Base-by-base conservation (phyloP, 495 filamentous ascomycete species). In the Penicillium waksmanii region DNA sequence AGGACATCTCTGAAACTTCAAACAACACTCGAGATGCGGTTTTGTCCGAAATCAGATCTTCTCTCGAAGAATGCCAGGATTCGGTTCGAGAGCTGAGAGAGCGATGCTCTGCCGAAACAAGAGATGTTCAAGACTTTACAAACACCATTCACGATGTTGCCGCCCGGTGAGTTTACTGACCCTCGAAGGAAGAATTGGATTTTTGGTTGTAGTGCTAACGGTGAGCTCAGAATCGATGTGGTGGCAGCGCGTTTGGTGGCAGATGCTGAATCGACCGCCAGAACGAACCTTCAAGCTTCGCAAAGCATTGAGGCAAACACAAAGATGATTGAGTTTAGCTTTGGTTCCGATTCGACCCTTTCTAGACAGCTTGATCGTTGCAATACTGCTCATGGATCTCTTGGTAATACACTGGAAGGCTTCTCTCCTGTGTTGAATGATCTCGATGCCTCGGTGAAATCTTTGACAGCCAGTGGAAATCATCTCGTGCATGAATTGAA, bases 271-370 rank as follows among this genome's bases (percentile, higher is more conserved):
- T 49, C 21, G 36, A 62, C 53, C 21, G 56, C 61, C 8, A 61
- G 64, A n/a, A 43, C 53, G 4, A 71, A 69, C 34, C 44, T 44
- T 2, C 50, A 51, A 11, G 31, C 65, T 3, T 58, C 62, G 0
- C 47, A 63, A 4, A 44, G 31, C 15, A 15, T 75, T 5, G 60
- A 69, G 38, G 64, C 65, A 31, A 62, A 63, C 23, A 36, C 74
- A n/a, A 52, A 65, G 38, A 23, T 27, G 4, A 52, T 73, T 33
- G 54, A 66, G 42, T 3, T 38, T 8, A 59, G 53, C 12, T 18
- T 76, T n/a, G 68, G 63, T 5, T 38, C 54, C 3, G 55, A 63
- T 12, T 76, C 73, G 5, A 25, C 27, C 3, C 36, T 78, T 11
- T 34, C 65, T 18, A 60, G 63, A n/a, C 63, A 69, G 19, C 66